phyloP scores from a whole-genome alignment of 2,329 filamentous ascomycete species.

The Xylariaceae sp. region DNA sequence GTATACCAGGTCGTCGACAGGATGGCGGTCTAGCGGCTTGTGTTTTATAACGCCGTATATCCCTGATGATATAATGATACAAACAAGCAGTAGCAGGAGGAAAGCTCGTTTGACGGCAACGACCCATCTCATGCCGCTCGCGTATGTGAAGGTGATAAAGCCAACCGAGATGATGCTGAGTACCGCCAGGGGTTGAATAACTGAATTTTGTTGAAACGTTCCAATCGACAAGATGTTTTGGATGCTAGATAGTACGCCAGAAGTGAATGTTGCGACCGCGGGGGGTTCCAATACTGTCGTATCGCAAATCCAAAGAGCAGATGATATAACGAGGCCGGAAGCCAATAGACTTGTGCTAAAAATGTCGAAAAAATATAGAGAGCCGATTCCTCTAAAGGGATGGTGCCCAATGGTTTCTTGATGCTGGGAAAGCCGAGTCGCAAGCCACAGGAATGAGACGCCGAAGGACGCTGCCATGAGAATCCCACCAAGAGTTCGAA shows the following conservation, averaged over 20 bases:
- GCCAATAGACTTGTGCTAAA: conserved; percentile 52
- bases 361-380: conserved; percentile 52
- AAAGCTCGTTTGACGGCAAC: conserved; percentile 47
- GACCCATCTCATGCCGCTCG: conserved; percentile 47
- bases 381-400: conserved; percentile 42
- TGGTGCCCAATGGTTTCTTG: conserved; percentile 30
- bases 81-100: conserved; percentile 43
- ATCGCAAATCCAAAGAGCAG: conserved; percentile 51
- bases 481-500: conserved; percentile 49
- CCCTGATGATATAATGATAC: conserved; percentile 41
- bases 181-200: conserved; percentile 40
- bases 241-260: conserved; percentile 42
- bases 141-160: conserved; percentile 48
- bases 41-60: conserved; percentile 42
- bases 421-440: conserved; percentile 35
- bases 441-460: conserved; percentile 42
- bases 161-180: conserved; percentile 45
- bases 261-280: conserved; percentile 47
- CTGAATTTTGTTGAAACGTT: conserved; percentile 49
- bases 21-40: conserved; percentile 43
- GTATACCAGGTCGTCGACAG: conserved; percentile 54
- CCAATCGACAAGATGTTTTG: conserved; percentile 44
- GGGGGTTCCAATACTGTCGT: conserved; percentile 47
- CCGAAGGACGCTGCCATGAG: conserved; percentile 45
- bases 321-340: conserved; percentile 47